phyloP scores from a whole-genome alignment of 73 alveolate species.

The Paramecium pentaurelia region DNA sequence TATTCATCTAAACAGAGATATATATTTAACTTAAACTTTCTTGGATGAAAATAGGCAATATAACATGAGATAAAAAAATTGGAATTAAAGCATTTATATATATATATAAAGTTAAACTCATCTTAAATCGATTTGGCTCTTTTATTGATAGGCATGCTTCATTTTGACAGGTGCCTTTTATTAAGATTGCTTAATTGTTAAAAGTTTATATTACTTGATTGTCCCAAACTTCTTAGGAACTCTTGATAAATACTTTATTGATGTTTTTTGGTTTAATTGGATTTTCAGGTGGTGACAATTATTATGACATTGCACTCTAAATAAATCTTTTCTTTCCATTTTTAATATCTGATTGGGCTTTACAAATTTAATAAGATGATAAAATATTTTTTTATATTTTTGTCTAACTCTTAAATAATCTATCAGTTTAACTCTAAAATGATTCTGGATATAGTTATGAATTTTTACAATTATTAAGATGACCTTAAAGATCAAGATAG shows the following conservation, averaged over 20 bases:
- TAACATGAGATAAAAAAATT: no score
- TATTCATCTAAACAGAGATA: background rate
- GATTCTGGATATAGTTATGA: background rate
- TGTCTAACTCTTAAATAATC: background rate
- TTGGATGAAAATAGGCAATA: background rate
- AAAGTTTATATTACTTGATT: background rate
- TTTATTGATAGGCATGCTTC: background rate
- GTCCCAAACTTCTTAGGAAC: background rate
- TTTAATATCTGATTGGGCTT: background rate
- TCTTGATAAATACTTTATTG: background rate
- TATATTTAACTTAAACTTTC: background rate
- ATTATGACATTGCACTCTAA: background rate
- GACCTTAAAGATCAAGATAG: background rate
- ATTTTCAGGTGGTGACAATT: background rate
- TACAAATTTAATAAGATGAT: background rate
- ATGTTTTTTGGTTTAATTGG: background rate
- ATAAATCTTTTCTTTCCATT: slow-evolving; percentile 11
- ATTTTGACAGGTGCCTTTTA: background rate
- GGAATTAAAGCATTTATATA: background rate
- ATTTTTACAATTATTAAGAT: background rate
- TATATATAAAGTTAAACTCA: background rate
- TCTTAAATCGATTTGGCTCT: background rate
- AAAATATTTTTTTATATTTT: background rate
- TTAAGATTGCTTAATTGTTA: background rate
- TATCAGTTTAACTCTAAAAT: background rate